Conservation (phyloP, 108 stramenopile species). For the Pseudonitzschia multistriata region DNA sequence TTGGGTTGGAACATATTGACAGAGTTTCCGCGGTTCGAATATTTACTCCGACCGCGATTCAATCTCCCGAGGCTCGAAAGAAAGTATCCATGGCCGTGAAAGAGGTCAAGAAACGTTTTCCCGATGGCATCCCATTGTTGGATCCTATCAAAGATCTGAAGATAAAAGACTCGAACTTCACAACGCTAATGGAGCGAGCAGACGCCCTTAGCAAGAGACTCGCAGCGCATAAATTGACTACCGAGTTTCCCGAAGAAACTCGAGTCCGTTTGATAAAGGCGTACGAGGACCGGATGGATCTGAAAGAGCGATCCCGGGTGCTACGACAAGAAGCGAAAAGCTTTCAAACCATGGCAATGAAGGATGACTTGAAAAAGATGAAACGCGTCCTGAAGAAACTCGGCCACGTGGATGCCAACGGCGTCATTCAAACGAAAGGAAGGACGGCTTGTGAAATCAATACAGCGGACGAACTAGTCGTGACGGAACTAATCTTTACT, state of each 20-base stretch:
- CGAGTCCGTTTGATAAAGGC: conserved; percentile 48
- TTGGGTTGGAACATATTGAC: conserved; percentile 76
- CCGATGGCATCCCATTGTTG: conserved; percentile 84
- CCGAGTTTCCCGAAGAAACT: conserved; percentile 53
- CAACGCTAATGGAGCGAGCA: conserved; percentile 79
- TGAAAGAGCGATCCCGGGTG: conserved; percentile 67
- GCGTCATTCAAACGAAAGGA: conserved; percentile 97
- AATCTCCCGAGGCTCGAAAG: conserved; percentile 57
- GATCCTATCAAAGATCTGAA: conserved; percentile 92
- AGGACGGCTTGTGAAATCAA: conserved; percentile 98
- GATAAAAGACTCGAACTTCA: conserved; percentile 72
- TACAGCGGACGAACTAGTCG: conserved; percentile 95
- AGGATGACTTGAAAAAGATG: conserved; percentile 94
- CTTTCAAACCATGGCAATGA: conserved; percentile 90
- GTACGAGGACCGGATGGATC: conserved; percentile 63
- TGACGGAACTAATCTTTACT: conserved; percentile 94
- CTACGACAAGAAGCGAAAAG: conserved; percentile 74
- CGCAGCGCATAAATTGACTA: conserved; percentile 44
- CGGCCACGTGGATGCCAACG: conserved; percentile 91
- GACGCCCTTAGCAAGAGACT: conserved; percentile 62
- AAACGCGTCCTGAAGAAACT: conserved; percentile 91
- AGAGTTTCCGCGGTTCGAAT: conserved; percentile 82
- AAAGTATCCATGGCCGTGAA: conserved; percentile 61
- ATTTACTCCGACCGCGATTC: conserved; percentile 71
- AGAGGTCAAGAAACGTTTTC: conserved; percentile 80